Conservation (phyloP, 495 filamentous ascomycete species). For the Neurospora africana region DNA sequence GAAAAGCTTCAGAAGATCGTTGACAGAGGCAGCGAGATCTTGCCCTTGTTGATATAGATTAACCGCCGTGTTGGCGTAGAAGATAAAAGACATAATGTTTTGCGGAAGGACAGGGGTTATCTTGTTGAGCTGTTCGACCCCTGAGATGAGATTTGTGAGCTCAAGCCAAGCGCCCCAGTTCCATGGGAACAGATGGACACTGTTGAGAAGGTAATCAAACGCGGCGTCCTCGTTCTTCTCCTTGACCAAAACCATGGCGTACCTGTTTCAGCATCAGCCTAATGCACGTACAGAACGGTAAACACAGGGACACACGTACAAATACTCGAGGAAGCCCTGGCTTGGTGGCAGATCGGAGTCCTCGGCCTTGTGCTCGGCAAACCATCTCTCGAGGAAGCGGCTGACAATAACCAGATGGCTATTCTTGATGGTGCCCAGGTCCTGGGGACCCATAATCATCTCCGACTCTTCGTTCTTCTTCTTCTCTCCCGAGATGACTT, state of each 20-base stretch:
- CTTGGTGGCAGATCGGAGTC: constrained; percentile 48
- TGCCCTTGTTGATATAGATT: constrained; percentile 82
- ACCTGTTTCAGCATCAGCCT: constrained; percentile 24
- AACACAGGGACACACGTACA: constrained; percentile 28
- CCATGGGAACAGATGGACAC: constrained; percentile 76
- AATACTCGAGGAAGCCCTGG: constrained; percentile 92
- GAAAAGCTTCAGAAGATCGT: constrained; percentile 70
- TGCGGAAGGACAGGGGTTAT: constrained; percentile 56
- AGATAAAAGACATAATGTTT: constrained; percentile 88
- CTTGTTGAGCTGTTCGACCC: constrained; percentile 55
- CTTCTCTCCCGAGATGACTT: constrained; percentile 90
- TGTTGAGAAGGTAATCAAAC: constrained; percentile 69
- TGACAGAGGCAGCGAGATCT: constrained; percentile 57
- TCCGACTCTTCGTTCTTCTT: constrained; percentile 91
- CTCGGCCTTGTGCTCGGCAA: constrained; percentile 48
- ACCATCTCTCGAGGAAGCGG: constrained; percentile 67
- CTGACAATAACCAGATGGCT: constrained; percentile 68
- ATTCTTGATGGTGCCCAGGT: constrained; percentile 73
- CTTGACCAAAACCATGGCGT: constrained; percentile 81
- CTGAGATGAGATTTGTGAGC: constrained; percentile 62
- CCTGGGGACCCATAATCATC: constrained; percentile 91
- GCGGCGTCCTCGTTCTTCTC: constrained; percentile 80
- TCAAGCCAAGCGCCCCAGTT: constrained; percentile 98
- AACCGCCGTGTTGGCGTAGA: constrained; percentile 79
- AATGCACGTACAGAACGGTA: not conserved